phyloP scores from a whole-genome alignment of 1,284 basidiomycete genomes.

The Ustilago xerochloae region DNA sequence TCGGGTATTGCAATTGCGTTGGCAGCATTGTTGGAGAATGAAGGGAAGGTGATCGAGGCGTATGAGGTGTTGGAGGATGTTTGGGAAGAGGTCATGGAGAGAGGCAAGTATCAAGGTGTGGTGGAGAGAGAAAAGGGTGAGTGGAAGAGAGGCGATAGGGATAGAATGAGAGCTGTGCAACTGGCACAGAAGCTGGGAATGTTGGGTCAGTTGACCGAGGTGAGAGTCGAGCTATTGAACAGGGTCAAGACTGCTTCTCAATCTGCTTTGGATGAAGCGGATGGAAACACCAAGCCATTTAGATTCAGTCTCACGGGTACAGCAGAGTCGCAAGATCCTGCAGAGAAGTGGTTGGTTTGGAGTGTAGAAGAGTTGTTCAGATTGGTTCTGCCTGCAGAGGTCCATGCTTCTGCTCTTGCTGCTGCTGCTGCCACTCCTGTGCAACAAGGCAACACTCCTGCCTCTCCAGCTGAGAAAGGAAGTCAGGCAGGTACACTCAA shows the following conservation, averaged over 20 bases:
- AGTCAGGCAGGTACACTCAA: conserved; percentile 1
- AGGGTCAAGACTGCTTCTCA: conserved; percentile 10
- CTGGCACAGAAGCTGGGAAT: conserved; percentile 62
- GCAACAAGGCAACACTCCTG: not conserved
- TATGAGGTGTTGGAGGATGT: conserved; percentile 58
- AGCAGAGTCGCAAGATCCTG: conserved; percentile 37
- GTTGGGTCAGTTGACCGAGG: conserved; percentile 53
- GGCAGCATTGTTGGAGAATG: conserved; percentile 60
- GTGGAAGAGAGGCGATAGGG: conserved; percentile 28
- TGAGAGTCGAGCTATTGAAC: conserved; percentile 21
- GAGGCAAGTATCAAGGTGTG: conserved; percentile 16
- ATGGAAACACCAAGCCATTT: conserved; percentile 19
- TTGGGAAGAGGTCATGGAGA: conserved; percentile 52
- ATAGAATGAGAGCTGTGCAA: conserved; percentile 60
- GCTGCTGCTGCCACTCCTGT: conserved; percentile 21
- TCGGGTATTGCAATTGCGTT: conserved; percentile 67
- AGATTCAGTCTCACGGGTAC: conserved; percentile 37
- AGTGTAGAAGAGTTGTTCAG: conserved; percentile 66
- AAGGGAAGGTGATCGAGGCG: conserved; percentile 42
- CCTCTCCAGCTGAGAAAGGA: not conserved
- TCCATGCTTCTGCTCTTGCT: conserved; percentile 31
- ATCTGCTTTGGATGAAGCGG: not conserved
- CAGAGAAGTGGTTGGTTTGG: conserved; percentile 66
- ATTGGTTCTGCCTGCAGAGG: conserved; percentile 37
- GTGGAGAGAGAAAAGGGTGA: conserved; percentile 22